Percentiles rank a stretch among this genome's conserved stretches.
phyloP scores from a whole-genome alignment of 345 rosid species.

The Litchi chinensis region DNA sequence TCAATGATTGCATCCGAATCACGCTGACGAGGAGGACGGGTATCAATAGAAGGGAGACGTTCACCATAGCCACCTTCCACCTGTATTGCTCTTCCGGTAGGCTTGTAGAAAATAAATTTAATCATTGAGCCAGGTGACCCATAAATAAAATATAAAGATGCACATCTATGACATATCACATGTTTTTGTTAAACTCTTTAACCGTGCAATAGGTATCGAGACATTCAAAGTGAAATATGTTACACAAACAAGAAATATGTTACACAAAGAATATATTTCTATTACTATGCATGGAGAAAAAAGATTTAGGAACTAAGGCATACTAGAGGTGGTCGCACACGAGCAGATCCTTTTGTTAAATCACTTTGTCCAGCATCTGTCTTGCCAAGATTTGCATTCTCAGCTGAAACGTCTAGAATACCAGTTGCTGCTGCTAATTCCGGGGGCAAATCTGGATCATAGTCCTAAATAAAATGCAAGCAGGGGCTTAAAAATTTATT shows the following conservation, averaged over 20 bases:
- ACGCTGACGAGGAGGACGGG: slow-evolving; percentile 85
- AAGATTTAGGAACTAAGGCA: slow-evolving; percentile 33
- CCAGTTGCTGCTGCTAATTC: slow-evolving; percentile 98
- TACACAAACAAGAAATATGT: neutral
- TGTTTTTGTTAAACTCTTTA: neutral
- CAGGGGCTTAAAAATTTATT: slow-evolving; percentile 18
- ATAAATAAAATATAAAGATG: slow-evolving; percentile 5
- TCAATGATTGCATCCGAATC: slow-evolving; percentile 96
- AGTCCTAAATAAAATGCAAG: slow-evolving; percentile 62
- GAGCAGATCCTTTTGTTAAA: slow-evolving; percentile 56
- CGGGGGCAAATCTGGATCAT: slow-evolving; percentile 97
- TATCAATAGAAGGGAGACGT: slow-evolving; percentile 84
- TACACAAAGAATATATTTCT: neutral
- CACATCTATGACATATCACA: slow-evolving; percentile 12
- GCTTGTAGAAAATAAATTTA: slow-evolving; percentile 51
- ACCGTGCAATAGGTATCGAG: neutral
- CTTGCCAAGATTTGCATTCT: slow-evolving; percentile 57
- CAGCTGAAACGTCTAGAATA: slow-evolving; percentile 61
- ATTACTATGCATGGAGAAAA: neutral
- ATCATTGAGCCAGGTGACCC: slow-evolving; percentile 15
- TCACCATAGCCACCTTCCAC: slow-evolving; percentile 93
- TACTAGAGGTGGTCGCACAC: slow-evolving; percentile 81
- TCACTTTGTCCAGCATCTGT: slow-evolving; percentile 63
- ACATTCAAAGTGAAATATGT: neutral
- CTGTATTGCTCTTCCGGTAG: slow-evolving; percentile 96